Conservation (phyloP, 495 filamentous ascomycete genomes). For the Cercophora samala region DNA sequence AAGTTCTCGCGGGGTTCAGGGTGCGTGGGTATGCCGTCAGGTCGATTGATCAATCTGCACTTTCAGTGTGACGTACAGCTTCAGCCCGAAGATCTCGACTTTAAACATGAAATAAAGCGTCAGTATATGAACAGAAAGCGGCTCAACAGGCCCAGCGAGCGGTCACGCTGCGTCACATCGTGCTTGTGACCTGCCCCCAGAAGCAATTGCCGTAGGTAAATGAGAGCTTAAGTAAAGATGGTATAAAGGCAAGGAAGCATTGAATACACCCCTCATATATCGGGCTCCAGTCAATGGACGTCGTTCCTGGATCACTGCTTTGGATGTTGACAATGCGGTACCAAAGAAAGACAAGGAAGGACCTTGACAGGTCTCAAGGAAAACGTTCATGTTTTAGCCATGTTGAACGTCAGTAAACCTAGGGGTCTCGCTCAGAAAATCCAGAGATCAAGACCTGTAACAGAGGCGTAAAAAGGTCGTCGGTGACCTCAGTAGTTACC, state of each 20-base stretch:
- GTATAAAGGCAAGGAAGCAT: background rate
- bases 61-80: background rate
- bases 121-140: background rate
- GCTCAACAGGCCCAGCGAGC: background rate
- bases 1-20: background rate
- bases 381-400: background rate
- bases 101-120: background rate
- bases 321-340: background rate
- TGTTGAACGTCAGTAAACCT: background rate
- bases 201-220: constrained; percentile 1
- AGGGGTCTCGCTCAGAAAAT: too few species aligned
- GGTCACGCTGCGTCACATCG: background rate
- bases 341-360: background rate
- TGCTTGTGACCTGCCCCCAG: background rate
- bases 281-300: background rate
- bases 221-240: background rate
- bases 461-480: too few species aligned
- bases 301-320: too few species aligned
- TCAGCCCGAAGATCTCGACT: background rate
- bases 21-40: background rate
- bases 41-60: constrained; percentile 2
- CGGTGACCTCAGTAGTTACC: too few species aligned
- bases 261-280: background rate
- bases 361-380: background rate
- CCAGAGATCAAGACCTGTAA: too few species aligned